Percentiles rank a stretch among this genome's conserved stretches.
These are phyloP conservation scores for Phyllosticta citriasiana DNA, from an alignment of 2,329 filamentous ascomycete species.

Conservation along the genomic window DNA sequence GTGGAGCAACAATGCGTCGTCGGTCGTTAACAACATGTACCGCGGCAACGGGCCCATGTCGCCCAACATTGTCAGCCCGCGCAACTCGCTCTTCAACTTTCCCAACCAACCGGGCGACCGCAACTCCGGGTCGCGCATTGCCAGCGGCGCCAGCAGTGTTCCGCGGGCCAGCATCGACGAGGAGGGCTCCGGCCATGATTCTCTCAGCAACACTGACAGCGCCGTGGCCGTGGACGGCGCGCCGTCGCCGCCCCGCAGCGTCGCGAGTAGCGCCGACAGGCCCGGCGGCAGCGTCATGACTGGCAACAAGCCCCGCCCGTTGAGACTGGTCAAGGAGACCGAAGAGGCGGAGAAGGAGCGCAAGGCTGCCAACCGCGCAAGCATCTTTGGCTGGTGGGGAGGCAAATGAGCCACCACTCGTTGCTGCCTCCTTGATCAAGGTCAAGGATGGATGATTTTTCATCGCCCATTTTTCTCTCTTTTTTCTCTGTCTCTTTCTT, in stretches of 20 bases:
- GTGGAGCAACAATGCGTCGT: conserved; percentile 49
- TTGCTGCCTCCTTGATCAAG: not conserved
- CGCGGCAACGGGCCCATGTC: conserved; percentile 41
- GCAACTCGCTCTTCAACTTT: conserved; percentile 32
- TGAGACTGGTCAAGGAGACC: conserved; percentile 76
- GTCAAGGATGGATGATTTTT: no score
- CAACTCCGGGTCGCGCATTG: conserved; percentile 37
- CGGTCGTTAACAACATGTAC: conserved; percentile 84
- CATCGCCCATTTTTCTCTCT: no score
- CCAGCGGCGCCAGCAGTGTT: conserved; percentile 34
- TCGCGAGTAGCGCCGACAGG: conserved; percentile 24
- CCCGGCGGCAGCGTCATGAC: conserved; percentile 33
- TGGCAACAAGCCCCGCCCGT: conserved; percentile 65
- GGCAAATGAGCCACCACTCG: not conserved
- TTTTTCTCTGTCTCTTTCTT: no score
- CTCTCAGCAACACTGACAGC: conserved; percentile 21
- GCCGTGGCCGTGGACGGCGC: conserved; percentile 24
- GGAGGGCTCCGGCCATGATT: conserved; percentile 14
- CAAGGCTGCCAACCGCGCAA: conserved; percentile 35
- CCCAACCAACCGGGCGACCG: conserved; percentile 42
- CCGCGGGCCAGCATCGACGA: conserved; percentile 32
- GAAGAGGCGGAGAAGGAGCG: conserved; percentile 29
- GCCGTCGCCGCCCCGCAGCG: conserved; percentile 48
- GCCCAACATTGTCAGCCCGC: conserved; percentile 25
- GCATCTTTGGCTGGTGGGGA: conserved; percentile 24